These are phyloP conservation scores for Trichocladium uniseriatum DNA, from an alignment of 495 filamentous ascomycete species.

Conservation along the genomic window DNA sequence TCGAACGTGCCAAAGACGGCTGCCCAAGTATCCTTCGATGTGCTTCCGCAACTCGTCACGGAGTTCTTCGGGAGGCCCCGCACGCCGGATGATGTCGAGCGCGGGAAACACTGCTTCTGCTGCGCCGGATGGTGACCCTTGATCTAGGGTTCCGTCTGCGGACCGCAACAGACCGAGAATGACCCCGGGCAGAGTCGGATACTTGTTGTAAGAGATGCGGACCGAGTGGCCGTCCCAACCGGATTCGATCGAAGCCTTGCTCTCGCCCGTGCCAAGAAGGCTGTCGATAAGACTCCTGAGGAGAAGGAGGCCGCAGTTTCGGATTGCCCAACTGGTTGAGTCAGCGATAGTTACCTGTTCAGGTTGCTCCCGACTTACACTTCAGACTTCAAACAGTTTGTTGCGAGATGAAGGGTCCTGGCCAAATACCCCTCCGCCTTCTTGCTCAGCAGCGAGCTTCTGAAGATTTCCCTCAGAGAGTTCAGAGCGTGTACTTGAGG, in stretches of 20 bases:
- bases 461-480: conserved; percentile 80
- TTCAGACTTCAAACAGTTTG: conserved; percentile 56
- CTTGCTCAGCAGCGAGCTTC: conserved; percentile 57
- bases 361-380: conserved; percentile 38
- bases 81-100: conserved; percentile 68
- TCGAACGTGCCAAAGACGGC: conserved; percentile 75
- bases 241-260: conserved; percentile 39
- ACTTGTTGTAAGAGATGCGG: conserved; percentile 58
- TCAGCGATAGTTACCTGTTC: conserved; percentile 10
- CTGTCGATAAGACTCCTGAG: conserved; percentile 72
- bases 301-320: conserved; percentile 86
- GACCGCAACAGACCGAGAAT: conserved; percentile 55
- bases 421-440: conserved; percentile 60
- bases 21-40: conserved; percentile 53
- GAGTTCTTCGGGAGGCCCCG: conserved; percentile 43
- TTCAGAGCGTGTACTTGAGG: conserved; percentile 94
- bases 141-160: conserved; percentile 29
- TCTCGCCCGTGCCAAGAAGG: conserved; percentile 58
- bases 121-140: conserved; percentile 26
- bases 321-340: conserved; percentile 67
- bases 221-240: conserved; percentile 43
- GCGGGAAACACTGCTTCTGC: conserved; percentile 80
- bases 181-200: conserved; percentile 58
- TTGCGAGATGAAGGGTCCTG: conserved; percentile 62
- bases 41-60: conserved; percentile 36